Conservation (phyloP, 2,329 filamentous ascomycete species). For the Epichloe typhina region DNA sequence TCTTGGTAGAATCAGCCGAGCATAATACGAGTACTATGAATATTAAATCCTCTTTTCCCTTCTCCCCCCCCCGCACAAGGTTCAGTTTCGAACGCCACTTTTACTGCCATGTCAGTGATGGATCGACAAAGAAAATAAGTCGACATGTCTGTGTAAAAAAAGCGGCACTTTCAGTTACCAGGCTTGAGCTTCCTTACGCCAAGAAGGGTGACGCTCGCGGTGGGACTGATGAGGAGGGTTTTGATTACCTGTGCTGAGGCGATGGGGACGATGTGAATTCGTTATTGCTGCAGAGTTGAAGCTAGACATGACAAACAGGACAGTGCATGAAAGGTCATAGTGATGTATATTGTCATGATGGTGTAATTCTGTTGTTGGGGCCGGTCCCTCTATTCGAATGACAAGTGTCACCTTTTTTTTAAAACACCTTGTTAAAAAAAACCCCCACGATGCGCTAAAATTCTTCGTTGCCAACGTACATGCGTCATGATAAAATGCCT, state of each 20-base stretch:
- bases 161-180: neutral
- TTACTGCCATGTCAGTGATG: too few relatives aligned
- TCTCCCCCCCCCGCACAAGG: neutral
- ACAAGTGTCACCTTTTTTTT: too few relatives aligned
- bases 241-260: conserved; percentile 4
- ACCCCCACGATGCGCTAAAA: neutral
- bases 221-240: conserved; percentile 16
- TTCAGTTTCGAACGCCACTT: neutral
- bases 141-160: too few relatives aligned
- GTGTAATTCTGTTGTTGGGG: too few relatives aligned
- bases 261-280: conserved; percentile 4
- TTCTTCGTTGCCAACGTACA: neutral
- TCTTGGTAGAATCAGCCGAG: conserved; percentile 1
- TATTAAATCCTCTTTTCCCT: conserved; percentile 1
- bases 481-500: neutral
- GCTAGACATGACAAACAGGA: too few relatives aligned
- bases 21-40: neutral
- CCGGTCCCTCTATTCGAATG: too few relatives aligned
- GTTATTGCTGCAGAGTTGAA: neutral
- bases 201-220: conserved; percentile 12
- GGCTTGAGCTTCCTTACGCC: neutral
- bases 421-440: neutral
- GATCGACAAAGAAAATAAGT: too few relatives aligned
- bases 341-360: too few relatives aligned
- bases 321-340: too few relatives aligned